A percentile compares a stretch with the other conserved stretches of the same genome.
phyloP scores from a whole-genome alignment of 495 filamentous ascomycete genomes.

The Aspergillus saccharolyticus region DNA sequence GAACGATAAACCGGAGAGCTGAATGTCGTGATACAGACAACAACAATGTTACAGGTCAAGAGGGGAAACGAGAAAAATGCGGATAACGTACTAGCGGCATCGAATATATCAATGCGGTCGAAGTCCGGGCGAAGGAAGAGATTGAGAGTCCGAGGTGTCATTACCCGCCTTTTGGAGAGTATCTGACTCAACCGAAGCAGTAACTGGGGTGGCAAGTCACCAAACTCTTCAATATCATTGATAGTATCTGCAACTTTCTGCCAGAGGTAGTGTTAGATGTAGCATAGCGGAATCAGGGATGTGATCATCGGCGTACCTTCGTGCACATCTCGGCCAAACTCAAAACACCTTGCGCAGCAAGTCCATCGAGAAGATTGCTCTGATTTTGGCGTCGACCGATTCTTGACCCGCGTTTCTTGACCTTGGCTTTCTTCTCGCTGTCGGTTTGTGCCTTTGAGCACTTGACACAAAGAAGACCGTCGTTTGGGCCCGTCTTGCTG shows the following conservation, averaged over 20 bases:
- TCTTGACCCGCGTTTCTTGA: constrained; percentile 52
- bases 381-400: constrained; percentile 63
- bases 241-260: constrained; percentile 77
- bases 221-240: constrained; percentile 74
- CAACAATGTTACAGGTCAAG: not conserved
- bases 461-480: constrained; percentile 76
- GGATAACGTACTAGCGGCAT: constrained; percentile 59
- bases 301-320: constrained; percentile 38
- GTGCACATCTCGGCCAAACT: constrained; percentile 73
- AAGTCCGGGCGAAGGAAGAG: constrained; percentile 70
- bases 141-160: constrained; percentile 64
- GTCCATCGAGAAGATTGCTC: constrained; percentile 74
- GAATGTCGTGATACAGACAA: no score
- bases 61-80: not conserved
- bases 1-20: not conserved
- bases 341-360: constrained; percentile 62
- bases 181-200: constrained; percentile 74
- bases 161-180: constrained; percentile 69
- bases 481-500: constrained; percentile 71
- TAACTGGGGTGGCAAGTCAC: constrained; percentile 63
- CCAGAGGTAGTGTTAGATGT: not conserved
- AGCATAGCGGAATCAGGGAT: not conserved
- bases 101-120: constrained; percentile 68
- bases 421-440: constrained; percentile 55
- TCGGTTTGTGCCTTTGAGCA: constrained; percentile 75